Base-by-base conservation (phyloP, 106 monocot genomes). In the Gastrodia elata region DNA sequence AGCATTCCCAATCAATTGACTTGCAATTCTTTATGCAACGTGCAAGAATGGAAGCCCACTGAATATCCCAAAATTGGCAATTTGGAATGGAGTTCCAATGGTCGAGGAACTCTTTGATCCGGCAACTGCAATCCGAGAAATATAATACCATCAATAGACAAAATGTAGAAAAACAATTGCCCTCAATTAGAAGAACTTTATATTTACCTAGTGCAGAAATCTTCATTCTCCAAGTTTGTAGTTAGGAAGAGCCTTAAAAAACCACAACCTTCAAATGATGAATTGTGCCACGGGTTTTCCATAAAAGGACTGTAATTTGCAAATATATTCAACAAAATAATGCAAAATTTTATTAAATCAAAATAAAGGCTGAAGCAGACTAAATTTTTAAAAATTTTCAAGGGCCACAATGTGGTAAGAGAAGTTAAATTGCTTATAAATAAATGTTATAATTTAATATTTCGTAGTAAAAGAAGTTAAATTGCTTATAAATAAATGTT, bases 231-330 rank as follows among this genome's bases (percentile, higher is more conserved):
- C 44, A 56, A 24, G 70, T 98, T 98, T 44, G 83, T 74, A 24
- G 93, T 88, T 82, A 98, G 98, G 81, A 98, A 93, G 8, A 98
- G 76, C 40, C 81, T 80, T 36, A 93, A 33, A 79, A 98, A 93
- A 58, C 98, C 98, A 81, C 80, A 73, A 77, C 93, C 93, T 82
- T 98, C 93, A 81, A 98, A 93, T 3, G 85, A 85, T 64, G 88
- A 88, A 72, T 98, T 91, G 74, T 98, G 93, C 98, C 98, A 98
- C 41, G 98, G 98, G 80, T 98, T 98, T 82, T 88, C 88, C 88
- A 98, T 78, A 74, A 83, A 85, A 42, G 67, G 37, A 65, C 98
- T 98, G 83, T 73, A 74, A 56, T 59, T 38, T 58, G 71, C 15
- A 43, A 36, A 68, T 37, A 22, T 20, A 76, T 41, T 5, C 41